Evolutionary conservation across 495 filamentous ascomycete species (phyloP).

Genomic region (Beverwykella pulmonaria): DNA sequence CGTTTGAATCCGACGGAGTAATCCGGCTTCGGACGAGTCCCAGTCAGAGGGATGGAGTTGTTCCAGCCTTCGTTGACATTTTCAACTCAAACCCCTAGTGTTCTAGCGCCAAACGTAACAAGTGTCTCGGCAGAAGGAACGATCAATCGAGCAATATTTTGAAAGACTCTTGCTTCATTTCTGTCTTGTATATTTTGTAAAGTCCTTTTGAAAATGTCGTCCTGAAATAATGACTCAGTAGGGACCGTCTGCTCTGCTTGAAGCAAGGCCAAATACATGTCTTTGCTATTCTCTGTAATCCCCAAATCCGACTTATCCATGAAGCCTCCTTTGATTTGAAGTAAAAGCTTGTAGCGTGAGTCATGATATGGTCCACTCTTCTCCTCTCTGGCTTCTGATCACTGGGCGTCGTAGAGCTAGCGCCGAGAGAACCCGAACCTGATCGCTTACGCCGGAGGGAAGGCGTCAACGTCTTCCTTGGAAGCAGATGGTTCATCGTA

Average conservation of each 20-base stretch:
- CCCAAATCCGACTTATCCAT: slow-evolving; percentile 24
- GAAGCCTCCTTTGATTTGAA: slow-evolving; percentile 17
- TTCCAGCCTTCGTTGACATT: slow-evolving; percentile 38
- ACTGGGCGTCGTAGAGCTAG: slow-evolving; percentile 44
- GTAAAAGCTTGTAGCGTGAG: slow-evolving; percentile 1
- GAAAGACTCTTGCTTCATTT: slow-evolving; percentile 32
- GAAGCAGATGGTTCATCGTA: too few species aligned
- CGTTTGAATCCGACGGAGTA: slow-evolving; percentile 36
- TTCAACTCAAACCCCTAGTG: slow-evolving; percentile 23
- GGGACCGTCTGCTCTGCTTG: slow-evolving; percentile 12
- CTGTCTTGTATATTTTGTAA: slow-evolving; percentile 19
- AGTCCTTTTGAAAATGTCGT: slow-evolving; percentile 27
- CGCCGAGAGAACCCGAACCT: slow-evolving; percentile 38
- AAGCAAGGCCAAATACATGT: slow-evolving; percentile 25
- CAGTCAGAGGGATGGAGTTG: slow-evolving; percentile 22
- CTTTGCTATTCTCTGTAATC: slow-evolving; percentile 23
- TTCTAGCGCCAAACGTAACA: slow-evolving; percentile 22
- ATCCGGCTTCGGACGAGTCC: slow-evolving; percentile 37
- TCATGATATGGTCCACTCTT: slow-evolving; percentile 49
- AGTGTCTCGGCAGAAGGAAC: slow-evolving; percentile 35
- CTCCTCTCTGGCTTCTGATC: slow-evolving; percentile 47
- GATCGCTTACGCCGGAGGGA: too few species aligned
- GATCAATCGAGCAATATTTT: slow-evolving; percentile 29
- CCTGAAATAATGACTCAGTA: slow-evolving; percentile 23
- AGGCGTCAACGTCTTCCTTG: slow-evolving; percentile 40